Evolutionary conservation across 164 flowering plant species (phyloP), one percentile per base, ranked within the genome.

Genomic region (Amborella trichopoda): DNA sequence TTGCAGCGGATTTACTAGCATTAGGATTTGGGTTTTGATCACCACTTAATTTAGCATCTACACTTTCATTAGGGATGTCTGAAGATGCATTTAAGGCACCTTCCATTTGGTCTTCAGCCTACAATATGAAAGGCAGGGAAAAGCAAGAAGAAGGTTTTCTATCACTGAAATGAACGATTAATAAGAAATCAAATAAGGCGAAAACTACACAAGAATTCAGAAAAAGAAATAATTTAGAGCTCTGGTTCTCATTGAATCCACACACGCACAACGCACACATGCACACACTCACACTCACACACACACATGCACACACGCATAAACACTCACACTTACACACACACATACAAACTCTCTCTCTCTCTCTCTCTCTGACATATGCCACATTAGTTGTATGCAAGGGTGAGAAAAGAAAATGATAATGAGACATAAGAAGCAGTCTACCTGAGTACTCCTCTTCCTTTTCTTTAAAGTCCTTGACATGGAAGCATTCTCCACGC

Each of bases 361-460:
- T n/a, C n/a, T n/a, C n/a, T n/a, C n/a, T n/a, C n/a, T n/a, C n/a
- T n/a, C n/a, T n/a, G n/a, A n/a, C n/a, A n/a, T n/a, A n/a, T n/a
- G n/a, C n/a, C n/a, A n/a, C n/a, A n/a, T n/a, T n/a, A n/a, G n/a
- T n/a, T n/a, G n/a, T n/a, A n/a, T n/a, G n/a, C n/a, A n/a, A n/a
- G n/a, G n/a, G n/a, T n/a, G n/a, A n/a, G n/a, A n/a, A n/a, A n/a
- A n/a, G n/a, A n/a, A n/a, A n/a, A n/a, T n/a, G n/a, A n/a, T n/a
- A n/a, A n/a, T n/a, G n/a, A n/a, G n/a, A 18, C 30, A 16, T 6
- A 18, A 40, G 25, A 19, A 25, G 14, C 4, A 49, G 10, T 50
- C 39, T 58, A 85, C 94, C 94, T 78, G 83, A 24, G 56, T 64
- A 60, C n/a, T 56, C 50, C 80, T 74, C 64, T 78, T 91, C 71